Conservation (phyloP, 768 basidiomycete species). For the Psilocybe cyanescens region DNA sequence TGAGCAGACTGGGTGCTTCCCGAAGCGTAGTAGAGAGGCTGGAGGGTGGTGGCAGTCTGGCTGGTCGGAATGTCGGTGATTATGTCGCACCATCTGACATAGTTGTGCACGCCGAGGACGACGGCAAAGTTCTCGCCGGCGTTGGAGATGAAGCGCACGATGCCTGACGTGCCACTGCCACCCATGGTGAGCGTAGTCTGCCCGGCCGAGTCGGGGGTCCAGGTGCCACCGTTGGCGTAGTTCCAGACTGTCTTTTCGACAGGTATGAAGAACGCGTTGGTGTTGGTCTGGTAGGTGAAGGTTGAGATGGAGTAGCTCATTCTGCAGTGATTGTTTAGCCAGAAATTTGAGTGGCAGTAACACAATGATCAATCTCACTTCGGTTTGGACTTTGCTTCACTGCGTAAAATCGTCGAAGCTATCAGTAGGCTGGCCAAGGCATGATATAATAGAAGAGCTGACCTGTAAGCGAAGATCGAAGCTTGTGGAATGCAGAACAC, state of each 20-base stretch:
- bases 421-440: too few species aligned
- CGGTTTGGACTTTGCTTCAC: not conserved
- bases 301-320: conserved; percentile 13
- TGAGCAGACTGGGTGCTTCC: conserved; percentile 5
- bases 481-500: too few species aligned
- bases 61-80: conserved; percentile 30
- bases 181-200: conserved; percentile 32
- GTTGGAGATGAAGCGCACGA: conserved; percentile 33
- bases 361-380: not conserved
- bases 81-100: conserved; percentile 42
- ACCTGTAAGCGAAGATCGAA: too few species aligned
- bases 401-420: not conserved
- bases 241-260: conserved; percentile 38
- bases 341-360: too few species aligned
- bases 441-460: too few species aligned
- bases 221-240: conserved; percentile 28
- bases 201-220: conserved; percentile 6
- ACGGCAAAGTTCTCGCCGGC: conserved; percentile 34
- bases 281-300: conserved; percentile 13
- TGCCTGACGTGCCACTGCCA: conserved; percentile 43
- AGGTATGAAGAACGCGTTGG: conserved; percentile 28
- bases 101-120: conserved; percentile 42
- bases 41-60: conserved; percentile 28
- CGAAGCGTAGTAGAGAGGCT: conserved; percentile 30
- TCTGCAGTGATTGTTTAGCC: not conserved